phyloP scores from a whole-genome alignment of 805 yeast species.

The Aciculoconidium aculeatum region DNA sequence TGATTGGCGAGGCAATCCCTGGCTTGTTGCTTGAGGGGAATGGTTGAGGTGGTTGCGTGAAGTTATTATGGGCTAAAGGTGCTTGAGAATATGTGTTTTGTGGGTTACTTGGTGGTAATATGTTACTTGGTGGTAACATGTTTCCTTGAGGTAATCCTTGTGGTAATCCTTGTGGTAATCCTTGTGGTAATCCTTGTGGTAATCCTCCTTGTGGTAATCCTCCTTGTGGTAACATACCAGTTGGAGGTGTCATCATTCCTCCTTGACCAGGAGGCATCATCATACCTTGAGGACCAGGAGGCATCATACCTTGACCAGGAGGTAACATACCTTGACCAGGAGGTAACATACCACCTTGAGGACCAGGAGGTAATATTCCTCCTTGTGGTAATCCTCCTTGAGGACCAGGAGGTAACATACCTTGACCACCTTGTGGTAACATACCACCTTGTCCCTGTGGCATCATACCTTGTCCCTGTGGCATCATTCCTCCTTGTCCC shows the following conservation, averaged over 20 bases:
- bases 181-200: slow-evolving; percentile 1
- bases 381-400: background rate
- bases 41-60: slow-evolving; percentile 5
- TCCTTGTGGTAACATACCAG: slow-evolving; percentile 1
- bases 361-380: no score
- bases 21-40: slow-evolving; percentile 8
- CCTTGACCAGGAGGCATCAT: background rate
- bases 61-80: no score
- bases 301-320: background rate
- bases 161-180: slow-evolving; percentile 1
- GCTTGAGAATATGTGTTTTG: no score
- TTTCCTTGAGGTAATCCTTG: slow-evolving; percentile 2
- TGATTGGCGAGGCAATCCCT: slow-evolving; percentile 13
- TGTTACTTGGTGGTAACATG: background rate
- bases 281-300: no score
- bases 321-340: slow-evolving; percentile 1
- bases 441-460: no score
- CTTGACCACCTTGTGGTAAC: background rate
- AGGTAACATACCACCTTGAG: no score
- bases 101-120: background rate
- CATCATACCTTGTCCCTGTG: no score
- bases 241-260: background rate
- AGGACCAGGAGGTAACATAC: background rate
- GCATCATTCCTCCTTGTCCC: no score
- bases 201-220: slow-evolving; percentile 1